Evolutionary conservation across 2,329 filamentous ascomycete species (phyloP), one percentile per base, ranked within the genome.

Genomic region (Whalleya microplaca): DNA sequence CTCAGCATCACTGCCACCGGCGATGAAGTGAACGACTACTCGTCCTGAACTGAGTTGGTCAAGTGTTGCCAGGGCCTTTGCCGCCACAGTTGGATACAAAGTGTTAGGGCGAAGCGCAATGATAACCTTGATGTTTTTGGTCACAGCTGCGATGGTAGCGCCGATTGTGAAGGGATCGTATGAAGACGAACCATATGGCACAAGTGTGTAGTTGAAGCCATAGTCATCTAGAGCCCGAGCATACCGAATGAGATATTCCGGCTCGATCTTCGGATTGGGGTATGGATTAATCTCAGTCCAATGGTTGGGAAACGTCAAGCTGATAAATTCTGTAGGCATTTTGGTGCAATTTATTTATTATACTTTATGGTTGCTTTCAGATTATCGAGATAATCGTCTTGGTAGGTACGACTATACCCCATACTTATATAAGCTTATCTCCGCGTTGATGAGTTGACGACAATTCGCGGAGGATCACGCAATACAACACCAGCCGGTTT

Each of bases 31-130:
- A 10, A 86, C 84, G 0, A 86, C 83, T 3, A 78, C 83, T 9
- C 84, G 79, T 7, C 84, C 84, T 2, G 69, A 71, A 66, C 80
- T 81, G 21, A 86, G 79, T 59, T 86, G 84, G 61, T 86, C 83
- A 0, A 87, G 78, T 0, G 84, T 86, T 1, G 84, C 83, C 1
- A 87, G 77, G 2, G 82, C 79, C 69, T 86, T 86, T 42, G 84
- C 84, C 0, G 84, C 84, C 0, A 86, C 83, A 1, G 84, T 87
- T 3, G 84, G 84, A 64, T 84, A 85, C 7, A 86, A 66, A 0
- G 83, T 85, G 73, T 87, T 87, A 27, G 84, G 84, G 1, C 84
- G 79, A 2, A 86, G 77, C 2, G 84, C 84, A 55, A 86, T 85
- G 66, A 86, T 84, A 57, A 86, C 73, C 62, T 82, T 86, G 64